A percentile compares a stretch with the other conserved stretches of the same genome.
These are phyloP conservation scores for Pyricularia sp. DNA, from an alignment of 2,329 filamentous ascomycete species.

Conservation along the genomic window DNA sequence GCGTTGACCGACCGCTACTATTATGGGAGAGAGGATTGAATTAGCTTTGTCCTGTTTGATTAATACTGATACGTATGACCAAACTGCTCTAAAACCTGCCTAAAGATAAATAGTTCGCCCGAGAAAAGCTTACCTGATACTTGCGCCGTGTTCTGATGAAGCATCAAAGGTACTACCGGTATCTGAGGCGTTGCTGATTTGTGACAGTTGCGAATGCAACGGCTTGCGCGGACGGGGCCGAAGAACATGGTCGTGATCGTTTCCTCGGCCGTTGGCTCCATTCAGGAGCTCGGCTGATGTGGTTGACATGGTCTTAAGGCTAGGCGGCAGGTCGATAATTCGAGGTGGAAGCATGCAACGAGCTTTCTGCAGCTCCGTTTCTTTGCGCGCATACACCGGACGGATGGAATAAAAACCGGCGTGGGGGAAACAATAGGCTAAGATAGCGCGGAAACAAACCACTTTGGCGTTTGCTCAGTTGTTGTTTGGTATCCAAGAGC, in stretches of 20 bases:
- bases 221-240: constrained; percentile 42
- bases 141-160: constrained; percentile 19
- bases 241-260: constrained; percentile 31
- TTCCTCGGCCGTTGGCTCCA: constrained; percentile 7
- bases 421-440: background rate
- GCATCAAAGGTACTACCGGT: constrained; percentile 24
- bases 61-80: background rate
- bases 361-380: background rate
- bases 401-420: background rate
- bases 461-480: background rate
- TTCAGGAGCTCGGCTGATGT: constrained; percentile 17
- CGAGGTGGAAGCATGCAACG: constrained; percentile 6
- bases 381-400: background rate
- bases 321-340: background rate
- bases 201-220: constrained; percentile 35
- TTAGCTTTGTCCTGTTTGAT: constrained; percentile 5
- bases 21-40: constrained; percentile 4
- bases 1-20: constrained; percentile 69
- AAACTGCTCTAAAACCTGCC: too few relatives aligned
- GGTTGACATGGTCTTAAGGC: constrained; percentile 15
- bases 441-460: background rate
- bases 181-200: constrained; percentile 27
- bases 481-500: background rate
- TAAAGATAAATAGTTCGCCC: too few relatives aligned
- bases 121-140: constrained; percentile 8